Percentiles rank a stretch among this genome's conserved stretches.
These are phyloP conservation scores for Neonectria sp. DNA, from an alignment of 2,329 filamentous ascomycete genomes.

Conservation along the genomic window DNA sequence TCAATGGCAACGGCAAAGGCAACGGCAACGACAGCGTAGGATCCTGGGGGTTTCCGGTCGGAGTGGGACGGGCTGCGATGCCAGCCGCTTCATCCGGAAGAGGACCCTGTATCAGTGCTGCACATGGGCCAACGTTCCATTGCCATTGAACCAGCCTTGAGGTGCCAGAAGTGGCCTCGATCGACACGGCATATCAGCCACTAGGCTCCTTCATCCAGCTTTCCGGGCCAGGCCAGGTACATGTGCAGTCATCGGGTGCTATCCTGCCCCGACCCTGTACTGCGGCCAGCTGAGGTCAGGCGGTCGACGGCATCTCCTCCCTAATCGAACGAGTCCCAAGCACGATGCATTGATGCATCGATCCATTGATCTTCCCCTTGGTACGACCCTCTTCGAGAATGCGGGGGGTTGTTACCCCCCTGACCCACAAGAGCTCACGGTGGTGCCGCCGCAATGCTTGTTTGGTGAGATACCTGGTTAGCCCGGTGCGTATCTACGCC, in stretches of 20 bases:
- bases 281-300: conserved; percentile 15
- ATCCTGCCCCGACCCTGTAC: conserved; percentile 1
- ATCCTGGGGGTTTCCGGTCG: conserved; percentile 15
- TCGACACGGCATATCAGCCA: conserved; percentile 7
- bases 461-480: conserved; percentile 21
- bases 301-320: conserved; percentile 12
- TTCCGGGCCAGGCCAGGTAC: conserved; percentile 12
- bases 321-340: conserved; percentile 10
- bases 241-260: conserved; percentile 12
- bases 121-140: conserved; percentile 13
- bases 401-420: conserved; percentile 11
- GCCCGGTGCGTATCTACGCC: conserved; percentile 11
- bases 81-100: conserved; percentile 25
- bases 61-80: conserved; percentile 23
- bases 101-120: conserved; percentile 12
- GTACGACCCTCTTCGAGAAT: conserved; percentile 2
- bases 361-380: conserved; percentile 13
- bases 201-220: conserved; percentile 11
- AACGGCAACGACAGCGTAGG: conserved; percentile 9
- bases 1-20: conserved; percentile 8
- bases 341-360: conserved; percentile 10
- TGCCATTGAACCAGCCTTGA: conserved; percentile 10
- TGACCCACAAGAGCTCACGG: conserved; percentile 15
- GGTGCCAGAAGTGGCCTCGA: conserved; percentile 3
- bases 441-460: conserved; percentile 17